Evolutionary conservation across 2,329 filamentous ascomycete genomes (phyloP).

Genomic region (Verticillium alfalfae): DNA sequence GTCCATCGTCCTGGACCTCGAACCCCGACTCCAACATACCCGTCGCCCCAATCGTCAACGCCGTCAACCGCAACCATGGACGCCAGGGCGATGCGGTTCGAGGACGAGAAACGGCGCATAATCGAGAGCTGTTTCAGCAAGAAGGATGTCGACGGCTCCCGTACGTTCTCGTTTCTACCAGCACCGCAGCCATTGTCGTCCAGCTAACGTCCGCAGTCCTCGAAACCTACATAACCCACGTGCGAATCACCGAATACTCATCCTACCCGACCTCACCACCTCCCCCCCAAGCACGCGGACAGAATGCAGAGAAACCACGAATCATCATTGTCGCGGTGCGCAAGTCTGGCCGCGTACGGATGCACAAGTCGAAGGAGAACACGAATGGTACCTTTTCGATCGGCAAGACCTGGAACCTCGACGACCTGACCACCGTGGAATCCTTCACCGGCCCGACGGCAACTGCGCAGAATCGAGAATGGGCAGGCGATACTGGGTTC

Average conservation of each 20-base stretch:
- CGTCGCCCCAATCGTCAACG: background rate
- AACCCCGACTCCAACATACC: background rate
- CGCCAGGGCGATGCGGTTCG: slow-evolving; percentile 72
- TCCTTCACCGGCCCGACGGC: slow-evolving; percentile 64
- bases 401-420: slow-evolving; percentile 95
- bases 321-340: slow-evolving; percentile 91
- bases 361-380: slow-evolving; percentile 98
- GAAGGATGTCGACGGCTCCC: slow-evolving; percentile 77
- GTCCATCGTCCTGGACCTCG: too few relatives aligned
- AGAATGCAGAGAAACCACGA: slow-evolving; percentile 77
- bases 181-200: background rate
- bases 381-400: slow-evolving; percentile 91
- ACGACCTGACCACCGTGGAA: slow-evolving; percentile 76
- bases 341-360: slow-evolving; percentile 84
- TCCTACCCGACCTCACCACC: slow-evolving; percentile 77
- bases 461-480: slow-evolving; percentile 58
- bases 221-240: slow-evolving; percentile 98
- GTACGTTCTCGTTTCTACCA: slow-evolving; percentile 45
- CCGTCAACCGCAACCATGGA: slow-evolving; percentile 8
- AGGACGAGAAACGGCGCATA: slow-evolving; percentile 93
- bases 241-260: slow-evolving; percentile 83
- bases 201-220: slow-evolving; percentile 44
- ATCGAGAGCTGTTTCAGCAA: slow-evolving; percentile 92
- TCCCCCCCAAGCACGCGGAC: slow-evolving; percentile 66
- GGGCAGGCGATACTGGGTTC: slow-evolving; percentile 82